Evolutionary conservation across 306 rosid species (phyloP), one percentile per base, ranked within the genome.

Genomic region (Fagus sylvatica): DNA sequence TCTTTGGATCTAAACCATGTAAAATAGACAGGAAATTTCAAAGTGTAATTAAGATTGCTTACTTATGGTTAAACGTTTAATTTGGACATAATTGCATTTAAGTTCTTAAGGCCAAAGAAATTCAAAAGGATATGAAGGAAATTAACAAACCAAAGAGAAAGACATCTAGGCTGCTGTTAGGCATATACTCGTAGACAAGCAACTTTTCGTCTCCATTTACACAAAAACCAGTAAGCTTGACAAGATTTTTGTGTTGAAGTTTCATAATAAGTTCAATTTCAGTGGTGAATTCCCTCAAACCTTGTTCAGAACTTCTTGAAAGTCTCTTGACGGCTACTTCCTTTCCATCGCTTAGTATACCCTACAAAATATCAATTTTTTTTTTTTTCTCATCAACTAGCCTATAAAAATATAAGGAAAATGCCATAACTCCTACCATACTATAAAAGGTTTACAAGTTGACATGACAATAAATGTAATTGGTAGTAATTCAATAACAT

Each of bases 211-310:
- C 90, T 85, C 81, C 86, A 34, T 88, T 88, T 37, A 86, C 70
- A 78, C 93, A 74, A 67, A 88, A 93, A 19, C 93, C 98, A 4
- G 89, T 12, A 72, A 93, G 96, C 84, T 83, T 87, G 11, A 90
- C 92, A 36, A 93, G 91, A 78, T 87, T 93, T 74, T 89, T 88
- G 49, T 89, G 97, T 60, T 93, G 96, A 71, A 93, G 93, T 54
- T 88, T 91, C 72, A 83, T 78, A 28, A 90, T 83, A 66, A 88
- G 74, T 30, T 82, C 60, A 49, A 90, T 91, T 79, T 89, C 93
- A 41, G 88, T 90, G 51, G 69, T 89, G 68, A 89, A 88, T 78
- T 93, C 94, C 12, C 82, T 79, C 1, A 85, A 70, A 11, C 98
- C 96, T 65, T 90, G 96, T 70, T 81, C 82, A 3, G 96, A 93